These are phyloP conservation scores for Dentipellis fragilis DNA, from an alignment of 768 basidiomycete genomes.

Conservation along the genomic window DNA sequence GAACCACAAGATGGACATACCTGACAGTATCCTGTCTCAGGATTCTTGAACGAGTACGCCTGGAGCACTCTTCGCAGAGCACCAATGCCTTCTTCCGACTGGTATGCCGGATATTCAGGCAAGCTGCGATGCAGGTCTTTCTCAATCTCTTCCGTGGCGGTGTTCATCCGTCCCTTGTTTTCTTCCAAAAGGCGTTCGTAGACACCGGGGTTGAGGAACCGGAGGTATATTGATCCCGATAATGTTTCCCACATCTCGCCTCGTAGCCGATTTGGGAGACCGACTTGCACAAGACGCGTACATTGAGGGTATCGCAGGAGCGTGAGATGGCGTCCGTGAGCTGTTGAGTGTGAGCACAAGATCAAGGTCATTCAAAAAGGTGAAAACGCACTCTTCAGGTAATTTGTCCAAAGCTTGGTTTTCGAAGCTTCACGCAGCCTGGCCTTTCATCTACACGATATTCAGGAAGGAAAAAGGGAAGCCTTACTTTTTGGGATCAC, in stretches of 20 bases:
- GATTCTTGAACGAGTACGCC: constrained; percentile 93
- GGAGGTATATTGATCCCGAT: constrained; percentile 87
- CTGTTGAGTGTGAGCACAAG: constrained; percentile 27
- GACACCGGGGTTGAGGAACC: constrained; percentile 75
- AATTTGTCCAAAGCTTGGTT: constrained; percentile 90
- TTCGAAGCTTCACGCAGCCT: constrained; percentile 89
- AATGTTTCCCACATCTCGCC: constrained; percentile 99
- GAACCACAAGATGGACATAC: constrained; percentile 24
- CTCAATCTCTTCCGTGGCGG: constrained; percentile 96
- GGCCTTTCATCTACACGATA: not conserved
- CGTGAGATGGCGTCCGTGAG: constrained; percentile 91
- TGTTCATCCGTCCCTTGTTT: constrained; percentile 67
- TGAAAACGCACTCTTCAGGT: constrained; percentile 51
- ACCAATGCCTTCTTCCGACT: constrained; percentile 76
- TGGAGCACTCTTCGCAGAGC: constrained; percentile 84
- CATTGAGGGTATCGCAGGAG: constrained; percentile 93
- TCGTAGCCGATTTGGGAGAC: constrained; percentile 85
- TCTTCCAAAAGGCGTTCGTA: constrained; percentile 70
- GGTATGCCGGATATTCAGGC: constrained; percentile 96
- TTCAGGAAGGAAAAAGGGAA: not conserved
- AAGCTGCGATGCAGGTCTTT: constrained; percentile 94
- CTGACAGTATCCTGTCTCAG: constrained; percentile 92
- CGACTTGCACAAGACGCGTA: constrained; percentile 95
- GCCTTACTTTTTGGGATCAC: constrained; percentile 80
- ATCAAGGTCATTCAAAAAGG: not conserved